These are phyloP conservation scores for Dendrothele bispora DNA, from an alignment of 768 basidiomycete species.

Conservation along the genomic window DNA sequence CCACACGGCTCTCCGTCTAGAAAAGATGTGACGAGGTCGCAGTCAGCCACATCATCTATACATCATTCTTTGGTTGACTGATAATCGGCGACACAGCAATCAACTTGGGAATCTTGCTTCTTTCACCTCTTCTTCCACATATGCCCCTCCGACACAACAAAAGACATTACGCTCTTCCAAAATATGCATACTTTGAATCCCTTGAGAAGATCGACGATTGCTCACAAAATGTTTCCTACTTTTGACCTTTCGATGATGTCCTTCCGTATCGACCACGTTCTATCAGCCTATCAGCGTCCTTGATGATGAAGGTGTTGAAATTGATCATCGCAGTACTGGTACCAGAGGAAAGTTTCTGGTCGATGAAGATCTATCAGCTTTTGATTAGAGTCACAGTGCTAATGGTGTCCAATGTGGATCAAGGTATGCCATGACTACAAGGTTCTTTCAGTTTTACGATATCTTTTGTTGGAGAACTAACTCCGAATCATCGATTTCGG, in stretches of 20 bases:
- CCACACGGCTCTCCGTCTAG: too few relatives aligned
- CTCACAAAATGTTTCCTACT: conserved; percentile 34
- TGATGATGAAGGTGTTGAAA: too few relatives aligned
- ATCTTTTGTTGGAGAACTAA: background rate
- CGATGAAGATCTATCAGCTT: conserved; percentile 23
- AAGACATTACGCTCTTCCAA: too few relatives aligned
- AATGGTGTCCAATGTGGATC: conserved; percentile 2
- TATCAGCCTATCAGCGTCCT: too few relatives aligned
- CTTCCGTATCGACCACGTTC: conserved; percentile 40
- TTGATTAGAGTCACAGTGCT: conserved; percentile 4
- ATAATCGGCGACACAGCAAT: too few relatives aligned
- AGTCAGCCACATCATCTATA: too few relatives aligned
- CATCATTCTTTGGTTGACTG: too few relatives aligned
- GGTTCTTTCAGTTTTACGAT: conserved; percentile 31
- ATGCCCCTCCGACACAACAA: too few relatives aligned
- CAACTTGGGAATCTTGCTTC: too few relatives aligned
- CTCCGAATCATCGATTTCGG: background rate
- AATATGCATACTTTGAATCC: conserved; percentile 46
- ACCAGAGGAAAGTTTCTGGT: conserved; percentile 62
- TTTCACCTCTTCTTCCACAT: too few relatives aligned
- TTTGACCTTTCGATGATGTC: conserved; percentile 34
- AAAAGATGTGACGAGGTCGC: too few relatives aligned
- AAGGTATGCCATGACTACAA: conserved; percentile 82
- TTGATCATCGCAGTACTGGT: conserved; percentile 12
- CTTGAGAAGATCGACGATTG: conserved; percentile 61